Base-by-base conservation (phyloP, 208 protist genomes). In the Endotrypanum monterogeii region DNA sequence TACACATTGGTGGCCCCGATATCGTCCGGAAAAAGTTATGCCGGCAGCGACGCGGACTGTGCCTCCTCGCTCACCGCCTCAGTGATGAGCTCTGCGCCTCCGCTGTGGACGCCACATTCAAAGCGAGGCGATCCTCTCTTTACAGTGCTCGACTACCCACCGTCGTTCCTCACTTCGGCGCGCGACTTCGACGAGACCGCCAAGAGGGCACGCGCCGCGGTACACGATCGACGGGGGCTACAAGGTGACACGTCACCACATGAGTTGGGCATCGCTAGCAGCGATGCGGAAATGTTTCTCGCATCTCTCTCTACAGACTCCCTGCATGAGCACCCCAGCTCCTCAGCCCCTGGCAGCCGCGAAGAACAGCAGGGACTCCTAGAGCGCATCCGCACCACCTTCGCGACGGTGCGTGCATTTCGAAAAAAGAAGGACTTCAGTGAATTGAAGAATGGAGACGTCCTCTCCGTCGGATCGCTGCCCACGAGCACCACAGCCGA, bases 331-430 rank as follows among this genome's bases (percentile, higher is more conserved):
- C n/a, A n/a, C n/a, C 52, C n/a, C 20, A 56, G n/a, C 52, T 28
- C 52, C 52, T 23, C 52, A 56, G 52, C n/a, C n/a, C 16, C 3
- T 37, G 44, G 48, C 8, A 30, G 66, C 48, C n/a, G 51, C 60
- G 58, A 44, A 61, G 69, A 68, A 67, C 51, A 52, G 1, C 48
- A 54, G 39, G 55, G 69, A 48, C 68, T 79, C 39, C 52, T 79
- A 6, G 61, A 73, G 57, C 55, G 44, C 25, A 56, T 79, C 25
- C 67, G 50, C 28, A 66, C 66, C 39, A 67, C 65, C 1, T 48
- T 80, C 30, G 52, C 58, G 9, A 67, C 52, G 3, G 70, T 62
- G n/a, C 65, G 70, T 6, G 70, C 70, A 25, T 54, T 67, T 16
- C 73, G 76, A 23, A 37, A 50, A 65, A 30, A 46, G 11, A 41